Evolutionary conservation across 371 early-diverging fungal species (phyloP).

Genomic region (Choanephora cucurbitarum): DNA sequence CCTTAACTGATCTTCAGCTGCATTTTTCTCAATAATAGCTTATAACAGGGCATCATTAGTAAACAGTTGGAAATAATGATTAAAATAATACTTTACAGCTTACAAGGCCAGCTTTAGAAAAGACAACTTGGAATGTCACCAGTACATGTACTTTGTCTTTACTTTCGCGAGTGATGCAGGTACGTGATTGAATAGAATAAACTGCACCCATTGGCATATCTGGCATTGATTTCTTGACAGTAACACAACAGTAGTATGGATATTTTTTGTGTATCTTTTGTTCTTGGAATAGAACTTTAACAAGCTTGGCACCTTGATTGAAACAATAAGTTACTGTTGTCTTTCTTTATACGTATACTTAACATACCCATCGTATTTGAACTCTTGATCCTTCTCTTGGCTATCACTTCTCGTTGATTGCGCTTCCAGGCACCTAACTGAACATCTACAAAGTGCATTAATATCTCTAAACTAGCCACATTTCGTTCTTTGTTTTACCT

Average conservation of each 20-base stretch:
- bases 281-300: slow-evolving; percentile 59
- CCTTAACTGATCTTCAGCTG: slow-evolving; percentile 22
- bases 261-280: slow-evolving; percentile 53
- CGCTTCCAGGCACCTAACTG: slow-evolving; percentile 35
- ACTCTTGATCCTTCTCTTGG: slow-evolving; percentile 25
- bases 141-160: slow-evolving; percentile 53
- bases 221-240: slow-evolving; percentile 64
- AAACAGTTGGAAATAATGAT: too few species aligned
- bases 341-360: background rate
- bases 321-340: background rate
- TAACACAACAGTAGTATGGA: slow-evolving; percentile 57
- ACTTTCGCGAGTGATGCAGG: slow-evolving; percentile 77
- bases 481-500: slow-evolving; percentile 13
- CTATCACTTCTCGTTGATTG: slow-evolving; percentile 20
- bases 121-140: slow-evolving; percentile 65
- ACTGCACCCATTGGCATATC: slow-evolving; percentile 78
- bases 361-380: slow-evolving; percentile 18
- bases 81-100: slow-evolving; percentile 61
- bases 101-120: slow-evolving; percentile 65
- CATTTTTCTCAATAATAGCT: slow-evolving; percentile 35
- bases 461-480: too few species aligned
- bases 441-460: slow-evolving; percentile 18
- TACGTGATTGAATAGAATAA: slow-evolving; percentile 71
- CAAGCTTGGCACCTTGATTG: slow-evolving; percentile 70
- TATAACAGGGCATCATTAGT: too few species aligned